phyloP scores from a whole-genome alignment of 176 grass and related monocot genomes.

The Carex cristatella region DNA sequence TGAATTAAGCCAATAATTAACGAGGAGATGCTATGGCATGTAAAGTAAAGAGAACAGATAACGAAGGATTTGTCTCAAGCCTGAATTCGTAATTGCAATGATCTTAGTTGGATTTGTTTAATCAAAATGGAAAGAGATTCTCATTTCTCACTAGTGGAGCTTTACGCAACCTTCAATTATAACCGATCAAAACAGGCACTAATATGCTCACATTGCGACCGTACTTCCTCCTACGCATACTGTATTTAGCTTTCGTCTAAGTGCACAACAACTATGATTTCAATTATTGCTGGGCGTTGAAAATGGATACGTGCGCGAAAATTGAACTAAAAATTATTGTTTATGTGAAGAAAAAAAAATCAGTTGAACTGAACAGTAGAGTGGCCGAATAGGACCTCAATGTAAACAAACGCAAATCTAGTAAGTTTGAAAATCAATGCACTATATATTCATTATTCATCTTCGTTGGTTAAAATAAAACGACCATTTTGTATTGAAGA shows the following conservation, averaged over 20 bases:
- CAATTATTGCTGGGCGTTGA: too few species aligned
- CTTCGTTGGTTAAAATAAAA: too few species aligned
- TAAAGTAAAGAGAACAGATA: not conserved
- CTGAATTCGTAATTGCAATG: constrained; percentile 12
- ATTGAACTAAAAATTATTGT: too few species aligned
- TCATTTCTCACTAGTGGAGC: constrained; percentile 31
- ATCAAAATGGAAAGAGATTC: constrained; percentile 16
- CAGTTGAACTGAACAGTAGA: too few species aligned
- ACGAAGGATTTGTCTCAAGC: not conserved
- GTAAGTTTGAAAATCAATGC: not conserved
- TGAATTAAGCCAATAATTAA: not conserved
- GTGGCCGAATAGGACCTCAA: too few species aligned
- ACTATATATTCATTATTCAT: not conserved
- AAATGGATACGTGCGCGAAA: too few species aligned
- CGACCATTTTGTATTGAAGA: too few species aligned
- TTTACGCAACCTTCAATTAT: constrained; percentile 42
- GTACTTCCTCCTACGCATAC: not conserved
- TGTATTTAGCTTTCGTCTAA: not conserved
- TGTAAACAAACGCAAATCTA: too few species aligned
- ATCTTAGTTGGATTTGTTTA: constrained; percentile 23
- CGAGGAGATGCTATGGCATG: not conserved
- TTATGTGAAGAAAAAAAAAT: too few species aligned
- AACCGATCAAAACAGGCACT: constrained; percentile 20
- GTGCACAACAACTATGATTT: too few species aligned
- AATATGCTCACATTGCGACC: not conserved